phyloP scores from a whole-genome alignment of 345 rosid species.

The Rubroshorea leprosula region DNA sequence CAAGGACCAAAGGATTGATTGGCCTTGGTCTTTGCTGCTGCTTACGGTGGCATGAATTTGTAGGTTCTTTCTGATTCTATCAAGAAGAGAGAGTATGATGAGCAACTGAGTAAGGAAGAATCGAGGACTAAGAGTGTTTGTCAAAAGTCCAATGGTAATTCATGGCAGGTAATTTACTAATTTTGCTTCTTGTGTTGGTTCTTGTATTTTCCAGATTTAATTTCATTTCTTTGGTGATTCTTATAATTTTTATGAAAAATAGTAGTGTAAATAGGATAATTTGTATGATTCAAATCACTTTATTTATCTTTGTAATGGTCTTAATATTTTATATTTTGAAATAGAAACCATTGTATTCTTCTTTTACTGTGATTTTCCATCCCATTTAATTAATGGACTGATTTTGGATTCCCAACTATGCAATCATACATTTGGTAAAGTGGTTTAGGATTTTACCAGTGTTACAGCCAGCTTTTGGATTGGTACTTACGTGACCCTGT shows the following conservation, averaged over 20 bases:
- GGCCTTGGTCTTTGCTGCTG: slow-evolving; percentile 13
- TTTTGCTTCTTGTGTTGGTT: slow-evolving; percentile 3
- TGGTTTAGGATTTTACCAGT: background rate
- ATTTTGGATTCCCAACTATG: background rate
- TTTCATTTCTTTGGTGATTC: background rate
- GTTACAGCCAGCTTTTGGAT: background rate
- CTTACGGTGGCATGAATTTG: slow-evolving; percentile 13
- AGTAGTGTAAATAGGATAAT: too few relatives aligned
- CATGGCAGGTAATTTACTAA: slow-evolving; percentile 57
- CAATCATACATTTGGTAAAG: background rate
- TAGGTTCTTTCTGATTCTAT: slow-evolving; percentile 87
- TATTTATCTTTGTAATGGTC: too few relatives aligned
- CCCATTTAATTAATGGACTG: too few relatives aligned
- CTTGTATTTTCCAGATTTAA: background rate
- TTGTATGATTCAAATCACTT: too few relatives aligned
- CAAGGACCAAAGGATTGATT: background rate
- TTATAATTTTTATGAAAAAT: background rate
- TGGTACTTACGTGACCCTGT: background rate
- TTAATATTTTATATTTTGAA: too few relatives aligned
- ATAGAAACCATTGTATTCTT: too few relatives aligned
- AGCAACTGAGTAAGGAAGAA: slow-evolving; percentile 80
- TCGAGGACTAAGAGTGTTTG: slow-evolving; percentile 67
- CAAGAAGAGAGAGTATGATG: slow-evolving; percentile 92
- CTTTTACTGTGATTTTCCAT: too few relatives aligned
- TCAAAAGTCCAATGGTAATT: slow-evolving; percentile 43